These are phyloP conservation scores for Blakeslea trispora DNA, from an alignment of 371 early-diverging fungal species.

Conservation along the genomic window DNA sequence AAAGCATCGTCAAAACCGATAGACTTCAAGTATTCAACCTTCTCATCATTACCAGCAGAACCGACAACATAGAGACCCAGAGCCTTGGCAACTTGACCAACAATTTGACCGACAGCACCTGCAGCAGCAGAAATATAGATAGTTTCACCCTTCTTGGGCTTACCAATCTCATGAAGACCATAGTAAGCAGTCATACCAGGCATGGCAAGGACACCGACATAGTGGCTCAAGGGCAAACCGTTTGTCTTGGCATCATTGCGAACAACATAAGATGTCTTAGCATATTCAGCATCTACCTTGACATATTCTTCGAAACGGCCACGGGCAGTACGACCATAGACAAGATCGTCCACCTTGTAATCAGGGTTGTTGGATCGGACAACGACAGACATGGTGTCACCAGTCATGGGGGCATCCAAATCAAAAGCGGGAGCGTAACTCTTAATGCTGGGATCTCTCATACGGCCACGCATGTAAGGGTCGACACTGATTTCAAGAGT, in stretches of 20 bases:
- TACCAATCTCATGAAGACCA: constrained; percentile 17
- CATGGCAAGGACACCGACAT: constrained; percentile 59
- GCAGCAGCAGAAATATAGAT: constrained; percentile 58
- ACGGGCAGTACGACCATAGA: constrained; percentile 53
- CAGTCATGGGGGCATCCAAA: constrained; percentile 59
- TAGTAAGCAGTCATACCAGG: constrained; percentile 55
- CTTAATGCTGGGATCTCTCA: constrained; percentile 51
- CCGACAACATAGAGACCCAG: constrained; percentile 72
- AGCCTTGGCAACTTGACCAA: constrained; percentile 71
- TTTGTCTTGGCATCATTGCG: constrained; percentile 43
- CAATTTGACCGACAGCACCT: constrained; percentile 61
- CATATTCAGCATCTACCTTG: constrained; percentile 33
- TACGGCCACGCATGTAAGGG: constrained; percentile 66
- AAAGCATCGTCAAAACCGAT: constrained; percentile 76
- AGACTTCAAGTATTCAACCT: constrained; percentile 66
- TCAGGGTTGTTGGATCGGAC: constrained; percentile 56
- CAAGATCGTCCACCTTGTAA: constrained; percentile 63
- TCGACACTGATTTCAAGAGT: constrained; percentile 43
- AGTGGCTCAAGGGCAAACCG: constrained; percentile 51
- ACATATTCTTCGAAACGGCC: constrained; percentile 58
- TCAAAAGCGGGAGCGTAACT: constrained; percentile 59
- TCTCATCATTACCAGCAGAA: constrained; percentile 78
- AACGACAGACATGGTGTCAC: constrained; percentile 65
- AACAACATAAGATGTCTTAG: constrained; percentile 23
- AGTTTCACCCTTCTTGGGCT: constrained; percentile 51